Conservation (phyloP, 225 moss, liverwort and hornwort species). For the Antitrichia curtipendula region DNA sequence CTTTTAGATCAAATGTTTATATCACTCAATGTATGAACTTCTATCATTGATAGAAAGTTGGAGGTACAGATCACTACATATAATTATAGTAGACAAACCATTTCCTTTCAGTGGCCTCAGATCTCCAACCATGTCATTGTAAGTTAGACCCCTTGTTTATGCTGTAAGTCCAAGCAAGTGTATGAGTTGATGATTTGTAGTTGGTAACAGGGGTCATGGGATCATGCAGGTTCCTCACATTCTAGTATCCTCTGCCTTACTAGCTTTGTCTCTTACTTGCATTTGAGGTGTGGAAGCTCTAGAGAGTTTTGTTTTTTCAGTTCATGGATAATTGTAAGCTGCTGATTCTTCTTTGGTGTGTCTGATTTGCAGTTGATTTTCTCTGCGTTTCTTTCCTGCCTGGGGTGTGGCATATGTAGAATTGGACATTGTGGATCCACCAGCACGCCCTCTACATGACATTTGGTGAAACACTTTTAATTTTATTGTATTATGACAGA, state of each 20-base stretch:
- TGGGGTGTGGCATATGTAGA: constrained; percentile 2
- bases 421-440: constrained; percentile 11
- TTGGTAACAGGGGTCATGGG: neutral
- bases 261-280: neutral
- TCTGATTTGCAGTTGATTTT: constrained; percentile 6
- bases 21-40: neutral
- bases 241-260: neutral
- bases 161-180: neutral
- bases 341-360: neutral
- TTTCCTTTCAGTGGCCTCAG: neutral
- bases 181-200: neutral
- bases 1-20: neutral
- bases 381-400: neutral
- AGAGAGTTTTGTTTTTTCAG: neutral
- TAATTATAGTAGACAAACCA: neutral
- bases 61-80: neutral
- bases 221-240: neutral
- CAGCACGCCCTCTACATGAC: neutral
- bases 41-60: neutral
- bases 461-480: neutral
- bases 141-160: neutral
- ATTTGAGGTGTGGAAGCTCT: neutral
- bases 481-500: constrained; percentile 7
- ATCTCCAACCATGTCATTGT: neutral
- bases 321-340: neutral